A percentile compares a stretch with the other conserved stretches of the same genome.
Conservation (phyloP, 352 stramenopile genomes). For the Pythium phragmitis region DNA sequence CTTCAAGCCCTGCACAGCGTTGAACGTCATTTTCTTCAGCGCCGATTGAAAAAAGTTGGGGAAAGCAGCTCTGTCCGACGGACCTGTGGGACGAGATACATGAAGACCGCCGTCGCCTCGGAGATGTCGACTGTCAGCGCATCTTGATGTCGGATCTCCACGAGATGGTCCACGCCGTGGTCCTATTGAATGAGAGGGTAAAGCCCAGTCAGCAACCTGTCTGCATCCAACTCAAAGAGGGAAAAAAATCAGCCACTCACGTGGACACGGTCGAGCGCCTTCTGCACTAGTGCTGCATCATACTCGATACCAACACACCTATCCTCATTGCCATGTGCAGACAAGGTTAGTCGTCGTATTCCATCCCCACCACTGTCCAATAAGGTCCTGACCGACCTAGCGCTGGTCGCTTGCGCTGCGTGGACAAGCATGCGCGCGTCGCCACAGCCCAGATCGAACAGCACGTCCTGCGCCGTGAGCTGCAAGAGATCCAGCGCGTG, state of each 20-base stretch:
- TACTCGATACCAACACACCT: slow-evolving; percentile 82
- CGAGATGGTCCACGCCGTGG: slow-evolving; percentile 35
- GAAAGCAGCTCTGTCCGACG: neutral
- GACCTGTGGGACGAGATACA: slow-evolving; percentile 82
- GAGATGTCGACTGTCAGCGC: slow-evolving; percentile 62
- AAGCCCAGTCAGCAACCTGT: neutral
- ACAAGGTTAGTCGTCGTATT: neutral
- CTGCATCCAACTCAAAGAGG: neutral
- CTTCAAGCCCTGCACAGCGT: slow-evolving; percentile 52
- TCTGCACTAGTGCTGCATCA: slow-evolving; percentile 52
- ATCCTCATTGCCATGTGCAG: neutral
- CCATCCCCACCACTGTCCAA: neutral
- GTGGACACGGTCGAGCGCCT: slow-evolving; percentile 42
- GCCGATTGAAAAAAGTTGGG: neutral
- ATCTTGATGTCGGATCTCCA: slow-evolving; percentile 64
- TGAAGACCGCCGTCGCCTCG: slow-evolving; percentile 63
- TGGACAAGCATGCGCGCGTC: slow-evolving; percentile 73
- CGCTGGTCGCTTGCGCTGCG: slow-evolving; percentile 44
- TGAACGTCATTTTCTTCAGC: neutral
- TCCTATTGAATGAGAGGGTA: slow-evolving; percentile 31
- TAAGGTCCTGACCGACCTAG: slow-evolving; percentile 26
- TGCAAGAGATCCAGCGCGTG: slow-evolving; percentile 64
- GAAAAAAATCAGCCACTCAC: slow-evolving; percentile 23
- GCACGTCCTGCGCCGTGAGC: slow-evolving; percentile 48
- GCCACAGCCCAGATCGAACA: slow-evolving; percentile 80